These are phyloP conservation scores for Sanghuangporus weigelae DNA, from an alignment of 1,284 basidiomycete species.

Conservation along the genomic window DNA sequence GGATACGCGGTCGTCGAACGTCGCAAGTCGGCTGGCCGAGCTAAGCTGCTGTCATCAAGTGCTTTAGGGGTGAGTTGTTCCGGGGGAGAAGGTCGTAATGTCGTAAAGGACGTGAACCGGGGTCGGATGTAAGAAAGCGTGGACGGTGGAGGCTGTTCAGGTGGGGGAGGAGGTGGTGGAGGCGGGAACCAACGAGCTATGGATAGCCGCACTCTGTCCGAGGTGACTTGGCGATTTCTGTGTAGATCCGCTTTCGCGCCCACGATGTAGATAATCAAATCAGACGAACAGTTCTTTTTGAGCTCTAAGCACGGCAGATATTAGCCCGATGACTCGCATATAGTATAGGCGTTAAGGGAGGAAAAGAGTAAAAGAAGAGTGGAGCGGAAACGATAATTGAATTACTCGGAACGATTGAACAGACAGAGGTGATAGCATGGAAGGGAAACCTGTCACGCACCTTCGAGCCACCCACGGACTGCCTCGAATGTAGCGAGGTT, in stretches of 20 bases:
- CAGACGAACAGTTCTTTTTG: conserved; percentile 79
- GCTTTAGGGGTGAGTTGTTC: conserved; percentile 34
- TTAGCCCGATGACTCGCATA: conserved; percentile 3
- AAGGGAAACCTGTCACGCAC: conserved; percentile 30
- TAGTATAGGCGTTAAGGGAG: neutral
- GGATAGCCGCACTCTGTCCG: conserved; percentile 76
- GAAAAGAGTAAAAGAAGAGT: neutral
- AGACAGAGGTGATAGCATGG: neutral
- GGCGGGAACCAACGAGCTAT: conserved; percentile 82
- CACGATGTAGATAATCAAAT: conserved; percentile 89
- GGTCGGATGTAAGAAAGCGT: conserved; percentile 82
- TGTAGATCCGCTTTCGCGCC: conserved; percentile 85
- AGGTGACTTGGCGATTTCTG: conserved; percentile 64
- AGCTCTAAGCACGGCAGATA: conserved; percentile 51
- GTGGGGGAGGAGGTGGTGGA: conserved; percentile 56
- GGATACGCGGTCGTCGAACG: conserved; percentile 28
- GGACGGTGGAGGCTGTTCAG: conserved; percentile 51
- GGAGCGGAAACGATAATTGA: neutral
- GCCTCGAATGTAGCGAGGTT: conserved; percentile 87
- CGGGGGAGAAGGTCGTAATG: conserved; percentile 54
- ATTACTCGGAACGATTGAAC: neutral
- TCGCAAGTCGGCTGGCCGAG: conserved; percentile 47
- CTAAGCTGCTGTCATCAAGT: conserved; percentile 36
- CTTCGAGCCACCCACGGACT: conserved; percentile 90
- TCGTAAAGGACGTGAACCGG: conserved; percentile 76